Evolutionary conservation across 805 yeast species (phyloP).

Genomic region (Nakazawaea siamensis): DNA sequence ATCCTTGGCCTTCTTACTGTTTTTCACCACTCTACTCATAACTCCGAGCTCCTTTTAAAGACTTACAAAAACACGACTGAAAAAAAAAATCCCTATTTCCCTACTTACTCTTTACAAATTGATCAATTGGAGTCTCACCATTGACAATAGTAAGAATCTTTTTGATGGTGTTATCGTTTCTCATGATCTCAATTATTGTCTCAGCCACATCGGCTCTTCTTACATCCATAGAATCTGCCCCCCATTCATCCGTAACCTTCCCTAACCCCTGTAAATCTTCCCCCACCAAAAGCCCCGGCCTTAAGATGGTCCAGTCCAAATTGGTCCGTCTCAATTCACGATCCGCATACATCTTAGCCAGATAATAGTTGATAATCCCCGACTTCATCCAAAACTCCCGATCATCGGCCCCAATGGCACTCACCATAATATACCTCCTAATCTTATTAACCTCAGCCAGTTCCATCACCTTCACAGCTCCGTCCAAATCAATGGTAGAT

Average conservation of each 20-base stretch:
- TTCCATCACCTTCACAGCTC: slow-evolving; percentile 48
- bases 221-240: slow-evolving; percentile 18
- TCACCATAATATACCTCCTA: slow-evolving; percentile 40
- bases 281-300: slow-evolving; percentile 39
- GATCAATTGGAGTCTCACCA: slow-evolving; percentile 26
- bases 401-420: slow-evolving; percentile 48
- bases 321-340: slow-evolving; percentile 28
- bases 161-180: slow-evolving; percentile 28
- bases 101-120: too few relatives aligned
- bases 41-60: too few relatives aligned
- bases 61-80: too few relatives aligned
- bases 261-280: slow-evolving; percentile 29
- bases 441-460: slow-evolving; percentile 38
- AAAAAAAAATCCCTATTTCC: too few relatives aligned
- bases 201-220: slow-evolving; percentile 51
- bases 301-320: slow-evolving; percentile 48
- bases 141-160: slow-evolving; percentile 35
- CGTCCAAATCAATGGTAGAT: slow-evolving; percentile 52
- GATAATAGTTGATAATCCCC: slow-evolving; percentile 39
- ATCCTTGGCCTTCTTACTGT: not conserved
- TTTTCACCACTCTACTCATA: not conserved
- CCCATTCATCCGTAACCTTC: slow-evolving; percentile 16
- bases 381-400: slow-evolving; percentile 34
- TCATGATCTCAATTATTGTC: slow-evolving; percentile 29
- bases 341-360: slow-evolving; percentile 59